phyloP scores from a whole-genome alignment of 306 rosid species.

The Benincasa hispida region DNA sequence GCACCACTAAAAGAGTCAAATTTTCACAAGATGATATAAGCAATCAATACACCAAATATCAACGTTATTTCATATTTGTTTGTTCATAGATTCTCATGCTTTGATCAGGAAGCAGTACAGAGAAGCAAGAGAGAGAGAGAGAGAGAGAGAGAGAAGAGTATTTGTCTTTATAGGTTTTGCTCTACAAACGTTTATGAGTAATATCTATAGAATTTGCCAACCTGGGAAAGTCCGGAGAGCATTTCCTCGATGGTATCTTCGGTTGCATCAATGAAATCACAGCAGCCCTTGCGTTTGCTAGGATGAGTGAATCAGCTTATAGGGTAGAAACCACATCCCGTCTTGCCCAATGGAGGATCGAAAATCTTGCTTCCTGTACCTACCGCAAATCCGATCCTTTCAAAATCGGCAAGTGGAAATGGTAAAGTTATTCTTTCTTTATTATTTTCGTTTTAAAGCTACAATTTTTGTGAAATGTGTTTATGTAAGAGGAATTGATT shows the following conservation, averaged over 20 bases:
- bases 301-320: constrained; percentile 94
- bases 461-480: neutral
- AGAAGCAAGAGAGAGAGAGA: neutral
- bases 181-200: constrained; percentile 28
- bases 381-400: constrained; percentile 98
- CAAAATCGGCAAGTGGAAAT: constrained; percentile 93
- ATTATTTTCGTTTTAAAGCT: neutral
- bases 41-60: constrained; percentile 5
- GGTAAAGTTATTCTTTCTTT: constrained; percentile 22
- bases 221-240: constrained; percentile 97
- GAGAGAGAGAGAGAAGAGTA: neutral
- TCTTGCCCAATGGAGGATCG: constrained; percentile 98
- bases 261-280: constrained; percentile 96
- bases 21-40: neutral
- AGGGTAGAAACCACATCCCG: constrained; percentile 83
- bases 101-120: neutral
- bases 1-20: constrained; percentile 14
- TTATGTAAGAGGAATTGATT: neutral
- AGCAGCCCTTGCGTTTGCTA: constrained; percentile 60
- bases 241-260: constrained; percentile 59
- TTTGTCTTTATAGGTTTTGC: neutral
- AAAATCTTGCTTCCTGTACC: constrained; percentile 77
- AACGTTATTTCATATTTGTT: neutral
- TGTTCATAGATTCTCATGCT: neutral
- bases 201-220: constrained; percentile 27